Evolutionary conservation across 768 basidiomycete species (phyloP), one percentile per base, ranked within the genome.

Genomic region (Lentinula sp.): DNA sequence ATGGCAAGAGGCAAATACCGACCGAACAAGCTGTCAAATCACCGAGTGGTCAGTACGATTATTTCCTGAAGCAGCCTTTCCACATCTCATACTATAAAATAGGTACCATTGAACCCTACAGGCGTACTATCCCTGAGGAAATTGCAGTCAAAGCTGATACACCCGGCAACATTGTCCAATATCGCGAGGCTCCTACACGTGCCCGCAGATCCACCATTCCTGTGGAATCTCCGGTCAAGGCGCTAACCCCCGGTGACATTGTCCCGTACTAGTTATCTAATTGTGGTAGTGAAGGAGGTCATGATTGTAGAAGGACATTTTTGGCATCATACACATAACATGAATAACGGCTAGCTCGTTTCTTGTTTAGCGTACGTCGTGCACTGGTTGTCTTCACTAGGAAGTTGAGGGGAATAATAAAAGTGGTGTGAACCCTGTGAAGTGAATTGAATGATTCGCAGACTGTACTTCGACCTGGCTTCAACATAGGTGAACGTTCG

Each of bases 91-190:
- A 57, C 13, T 39, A 8, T 13, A 39, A 8, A 8, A 39, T 69
- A 18, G 75, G 75, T 23, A 61, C 63, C 7, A 68, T 74, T 61
- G 67, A 61, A 37, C 67, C 61, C 16, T 74, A 75, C 66, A 61
- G 40, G 15, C 32, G 35, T 18, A 18, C 43, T 15, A 59, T 59
- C 28, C 48, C 48, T 21, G 32, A 40, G 37, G 57, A 59, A 15
- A 6, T 34, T n/a, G 45, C 21, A 61, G 51, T 46, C 28, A 64
- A 60, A 42, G 43, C 37, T 43, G 56, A 57, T 18, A 23, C 15
- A 13, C 39, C 31, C 31, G 61, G 61, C 13, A 50, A 62, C 31
- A 62, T 62, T n/a, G 49, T 59, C 32, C 1, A 60, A 34, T 62
- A 62, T 34, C 34, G 21, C 34, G n/a, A 40, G 4, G 18, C 28